Evolutionary conservation across 495 filamentous ascomycete species (phyloP).

Genomic region (Letharia lupina): DNA sequence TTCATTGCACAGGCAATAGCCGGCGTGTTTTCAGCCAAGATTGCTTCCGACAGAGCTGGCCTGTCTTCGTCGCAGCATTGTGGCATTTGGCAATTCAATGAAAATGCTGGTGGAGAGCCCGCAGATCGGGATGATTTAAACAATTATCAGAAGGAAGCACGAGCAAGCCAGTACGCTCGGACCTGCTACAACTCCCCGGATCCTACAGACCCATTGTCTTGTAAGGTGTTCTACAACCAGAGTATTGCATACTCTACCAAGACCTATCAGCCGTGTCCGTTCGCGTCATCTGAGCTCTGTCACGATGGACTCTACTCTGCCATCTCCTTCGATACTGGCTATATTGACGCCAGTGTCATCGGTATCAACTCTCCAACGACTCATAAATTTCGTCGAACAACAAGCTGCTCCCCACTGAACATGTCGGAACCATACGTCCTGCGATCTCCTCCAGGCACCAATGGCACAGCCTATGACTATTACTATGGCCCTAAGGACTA

Average conservation of each 20-base stretch:
- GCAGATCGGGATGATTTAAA: conserved; percentile 20
- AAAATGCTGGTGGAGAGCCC: conserved; percentile 17
- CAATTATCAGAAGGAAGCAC: conserved; percentile 19
- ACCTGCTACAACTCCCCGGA: conserved; percentile 21
- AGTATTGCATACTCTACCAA: conserved; percentile 18
- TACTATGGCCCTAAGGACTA: conserved; percentile 21
- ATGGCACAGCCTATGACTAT: conserved; percentile 20
- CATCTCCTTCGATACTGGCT: conserved; percentile 22
- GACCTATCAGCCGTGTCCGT: conserved; percentile 21
- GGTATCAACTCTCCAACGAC: conserved; percentile 20
- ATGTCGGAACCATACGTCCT: conserved; percentile 19
- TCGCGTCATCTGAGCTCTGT: conserved; percentile 19
- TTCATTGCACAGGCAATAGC: conserved; percentile 14
- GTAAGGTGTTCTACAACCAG: conserved; percentile 24
- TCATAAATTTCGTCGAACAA: conserved; percentile 22
- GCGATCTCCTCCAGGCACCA: not conserved
- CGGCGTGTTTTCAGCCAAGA: conserved; percentile 14
- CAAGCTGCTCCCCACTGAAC: conserved; percentile 26
- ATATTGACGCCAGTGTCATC: conserved; percentile 23
- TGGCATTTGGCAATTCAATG: conserved; percentile 23
- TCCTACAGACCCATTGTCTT: conserved; percentile 6
- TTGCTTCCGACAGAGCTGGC: conserved; percentile 17
- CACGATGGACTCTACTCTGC: conserved; percentile 16
- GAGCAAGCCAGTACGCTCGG: conserved; percentile 24
- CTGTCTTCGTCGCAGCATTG: conserved; percentile 20